Percentiles rank a stretch among this genome's conserved stretches.
These are phyloP conservation scores for Xylaria sp. DNA, from an alignment of 2,329 filamentous ascomycete species.

Conservation along the genomic window DNA sequence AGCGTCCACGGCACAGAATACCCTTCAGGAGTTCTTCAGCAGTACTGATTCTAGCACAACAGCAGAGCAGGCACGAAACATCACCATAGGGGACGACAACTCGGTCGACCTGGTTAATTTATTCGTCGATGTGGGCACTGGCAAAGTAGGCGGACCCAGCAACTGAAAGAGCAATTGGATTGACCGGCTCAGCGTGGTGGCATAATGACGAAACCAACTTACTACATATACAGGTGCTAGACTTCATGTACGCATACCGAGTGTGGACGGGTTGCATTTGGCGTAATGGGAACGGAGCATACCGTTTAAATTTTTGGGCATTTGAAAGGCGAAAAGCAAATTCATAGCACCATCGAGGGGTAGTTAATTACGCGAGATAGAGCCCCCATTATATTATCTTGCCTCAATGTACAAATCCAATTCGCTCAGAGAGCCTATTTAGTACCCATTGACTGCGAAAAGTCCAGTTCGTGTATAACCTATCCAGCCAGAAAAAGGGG, in stretches of 20 bases:
- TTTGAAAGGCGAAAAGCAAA: conserved; percentile 29
- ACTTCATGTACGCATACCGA: conserved; percentile 25
- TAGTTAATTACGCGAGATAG: conserved; percentile 5
- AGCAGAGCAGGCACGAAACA: conserved; percentile 53
- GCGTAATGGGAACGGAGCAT: conserved; percentile 33
- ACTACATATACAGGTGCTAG: conserved; percentile 22
- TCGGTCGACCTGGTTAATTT: conserved; percentile 64
- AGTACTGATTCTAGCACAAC: conserved; percentile 50
- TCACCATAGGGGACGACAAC: conserved; percentile 58
- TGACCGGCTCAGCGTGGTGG: conserved; percentile 6
- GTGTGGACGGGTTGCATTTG: conserved; percentile 32
- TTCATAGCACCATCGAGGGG: conserved; percentile 16
- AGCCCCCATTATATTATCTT: conserved; percentile 18
- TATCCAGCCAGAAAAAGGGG: conserved; percentile 20
- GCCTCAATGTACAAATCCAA: conserved; percentile 34
- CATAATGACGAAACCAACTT: conserved; percentile 26
- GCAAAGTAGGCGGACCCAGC: conserved; percentile 41
- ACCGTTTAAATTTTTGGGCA: conserved; percentile 31
- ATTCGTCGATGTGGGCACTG: conserved; percentile 53
- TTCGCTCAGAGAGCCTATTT: conserved; percentile 13
- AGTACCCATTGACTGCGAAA: conserved; percentile 22
- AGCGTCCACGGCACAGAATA: conserved; percentile 65
- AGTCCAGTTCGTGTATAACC: conserved; percentile 18
- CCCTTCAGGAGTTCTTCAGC: conserved; percentile 67
- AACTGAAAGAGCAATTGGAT: conserved; percentile 30